phyloP scores from a whole-genome alignment of 345 rosid species.

The Brassica cretica region DNA sequence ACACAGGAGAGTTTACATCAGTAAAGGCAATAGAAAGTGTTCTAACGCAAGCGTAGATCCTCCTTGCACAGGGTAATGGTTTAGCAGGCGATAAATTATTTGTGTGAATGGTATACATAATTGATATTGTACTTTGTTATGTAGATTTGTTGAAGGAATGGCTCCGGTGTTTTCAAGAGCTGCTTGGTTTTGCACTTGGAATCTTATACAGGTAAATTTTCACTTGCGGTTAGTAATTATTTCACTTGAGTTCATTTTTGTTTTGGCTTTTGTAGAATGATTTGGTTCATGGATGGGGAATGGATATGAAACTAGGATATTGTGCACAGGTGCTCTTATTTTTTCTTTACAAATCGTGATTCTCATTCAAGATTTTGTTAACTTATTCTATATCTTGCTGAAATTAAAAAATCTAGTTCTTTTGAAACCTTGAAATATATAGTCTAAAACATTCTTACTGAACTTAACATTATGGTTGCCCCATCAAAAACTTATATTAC shows the following conservation, averaged over 20 bases:
- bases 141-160: conserved; percentile 98
- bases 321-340: conserved; percentile 75
- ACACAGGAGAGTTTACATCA: conserved; percentile 37
- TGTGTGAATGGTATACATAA: neutral
- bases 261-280: conserved; percentile 64
- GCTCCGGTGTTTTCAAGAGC: conserved; percentile 97
- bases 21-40: conserved; percentile 47
- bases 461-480: neutral
- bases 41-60: conserved; percentile 78
- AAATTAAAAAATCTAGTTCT: neutral
- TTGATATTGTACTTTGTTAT: neutral
- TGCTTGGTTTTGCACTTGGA: conserved; percentile 99
- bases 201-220: conserved; percentile 83
- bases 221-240: conserved; percentile 35
- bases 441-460: neutral
- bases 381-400: neutral
- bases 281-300: conserved; percentile 98
- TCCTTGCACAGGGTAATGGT: conserved; percentile 87
- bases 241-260: neutral
- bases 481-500: neutral
- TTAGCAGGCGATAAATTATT: neutral
- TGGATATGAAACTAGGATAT: conserved; percentile 98
- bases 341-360: neutral
- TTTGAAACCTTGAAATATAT: neutral
- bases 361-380: neutral